These are phyloP conservation scores for Apiotrichum gracile DNA, from an alignment of 1,284 basidiomycete genomes.

Conservation along the genomic window DNA sequence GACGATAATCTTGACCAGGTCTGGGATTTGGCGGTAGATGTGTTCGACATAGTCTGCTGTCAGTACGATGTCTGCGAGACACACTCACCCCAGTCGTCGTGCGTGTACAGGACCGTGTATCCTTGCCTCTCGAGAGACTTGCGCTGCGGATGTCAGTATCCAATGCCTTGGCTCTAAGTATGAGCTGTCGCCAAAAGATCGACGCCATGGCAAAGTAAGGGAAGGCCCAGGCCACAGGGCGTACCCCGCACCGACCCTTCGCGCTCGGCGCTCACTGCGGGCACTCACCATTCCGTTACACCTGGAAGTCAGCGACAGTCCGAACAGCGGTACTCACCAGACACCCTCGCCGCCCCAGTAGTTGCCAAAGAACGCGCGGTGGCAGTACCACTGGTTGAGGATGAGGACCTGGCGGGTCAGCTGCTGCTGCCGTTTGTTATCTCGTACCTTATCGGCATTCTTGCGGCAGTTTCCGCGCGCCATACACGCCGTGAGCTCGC, in stretches of 20 bases:
- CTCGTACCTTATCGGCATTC: constrained; percentile 15
- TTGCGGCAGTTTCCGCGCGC: constrained; percentile 4
- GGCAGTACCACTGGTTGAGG: constrained; percentile 6
- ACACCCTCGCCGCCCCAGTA: constrained; percentile 6
- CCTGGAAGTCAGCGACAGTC: neutral
- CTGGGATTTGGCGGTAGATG: constrained; percentile 4
- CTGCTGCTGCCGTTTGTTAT: neutral
- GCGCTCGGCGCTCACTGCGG: neutral
- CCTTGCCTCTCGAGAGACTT: neutral
- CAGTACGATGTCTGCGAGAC: neutral
- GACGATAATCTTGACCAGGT: neutral
- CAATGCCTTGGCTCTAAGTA: neutral
- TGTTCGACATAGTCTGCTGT: neutral
- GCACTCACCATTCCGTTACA: constrained; percentile 1
- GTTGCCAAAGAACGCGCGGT: neutral
- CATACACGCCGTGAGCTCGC: constrained; percentile 9
- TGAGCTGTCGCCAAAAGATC: neutral
- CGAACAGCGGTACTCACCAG: neutral
- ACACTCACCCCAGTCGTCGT: constrained; percentile 3
- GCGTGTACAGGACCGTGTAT: constrained; percentile 1
- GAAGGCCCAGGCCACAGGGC: neutral
- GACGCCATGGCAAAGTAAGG: neutral
- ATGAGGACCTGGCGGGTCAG: constrained; percentile 1
- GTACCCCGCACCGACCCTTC: neutral
- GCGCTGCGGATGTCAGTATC: neutral